Conservation (phyloP, 805 yeast genomes). For the Candida parachauliodes region DNA sequence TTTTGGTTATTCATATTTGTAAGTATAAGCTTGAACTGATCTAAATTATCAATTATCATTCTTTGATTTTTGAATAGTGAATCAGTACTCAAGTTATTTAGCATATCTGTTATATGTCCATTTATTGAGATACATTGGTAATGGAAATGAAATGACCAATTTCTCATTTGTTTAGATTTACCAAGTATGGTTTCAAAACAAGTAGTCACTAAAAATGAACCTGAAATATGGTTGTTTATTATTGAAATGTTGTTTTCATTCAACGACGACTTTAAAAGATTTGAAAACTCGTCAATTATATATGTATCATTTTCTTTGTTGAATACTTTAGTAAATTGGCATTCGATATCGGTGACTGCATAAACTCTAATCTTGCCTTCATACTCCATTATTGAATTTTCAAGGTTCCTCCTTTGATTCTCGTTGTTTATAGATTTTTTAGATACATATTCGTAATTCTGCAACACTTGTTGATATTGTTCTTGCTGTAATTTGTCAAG, state of each 20-base stretch:
- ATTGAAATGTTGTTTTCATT: conserved; percentile 15
- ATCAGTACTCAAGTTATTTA: not conserved
- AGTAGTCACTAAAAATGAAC: not conserved
- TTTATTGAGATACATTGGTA: conserved; percentile 7
- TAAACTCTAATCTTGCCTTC: conserved; percentile 25
- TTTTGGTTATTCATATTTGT: not conserved
- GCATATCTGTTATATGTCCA: not conserved
- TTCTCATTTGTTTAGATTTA: not conserved
- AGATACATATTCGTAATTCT: conserved; percentile 17
- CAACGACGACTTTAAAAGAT: conserved; percentile 15
- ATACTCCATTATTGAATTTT: conserved; percentile 44
- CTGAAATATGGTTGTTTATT: conserved; percentile 5
- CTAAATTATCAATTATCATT: conserved; percentile 7
- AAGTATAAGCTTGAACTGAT: not conserved
- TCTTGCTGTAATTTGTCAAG: conserved; percentile 18
- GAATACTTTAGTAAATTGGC: not conserved
- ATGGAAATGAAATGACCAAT: not conserved
- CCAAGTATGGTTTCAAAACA: not conserved
- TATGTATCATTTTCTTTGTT: not conserved
- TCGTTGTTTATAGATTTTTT: conserved; percentile 31
- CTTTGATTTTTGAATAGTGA: conserved; percentile 2
- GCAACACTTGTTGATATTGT: conserved; percentile 16
- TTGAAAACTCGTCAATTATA: conserved; percentile 19
- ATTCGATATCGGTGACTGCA: conserved; percentile 11
- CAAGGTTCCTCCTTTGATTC: conserved; percentile 39